Conservation (phyloP, 495 filamentous ascomycete genomes). For the Aspergillus homomorphus region DNA sequence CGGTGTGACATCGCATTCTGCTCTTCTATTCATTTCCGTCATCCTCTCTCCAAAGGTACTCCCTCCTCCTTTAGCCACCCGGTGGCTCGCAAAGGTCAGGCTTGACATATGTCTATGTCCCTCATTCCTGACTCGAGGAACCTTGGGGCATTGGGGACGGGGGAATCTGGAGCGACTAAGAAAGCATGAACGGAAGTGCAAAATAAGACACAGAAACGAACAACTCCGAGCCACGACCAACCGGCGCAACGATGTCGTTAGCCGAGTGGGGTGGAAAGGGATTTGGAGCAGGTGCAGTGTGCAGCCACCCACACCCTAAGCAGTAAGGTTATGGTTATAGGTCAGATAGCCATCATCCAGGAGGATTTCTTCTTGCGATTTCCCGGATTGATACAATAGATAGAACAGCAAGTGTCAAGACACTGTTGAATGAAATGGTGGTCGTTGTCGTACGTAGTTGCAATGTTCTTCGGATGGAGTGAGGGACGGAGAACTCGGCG, state of each 20-base stretch:
- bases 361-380: not conserved
- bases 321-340: not conserved
- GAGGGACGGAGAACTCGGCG: not conserved
- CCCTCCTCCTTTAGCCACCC: not conserved
- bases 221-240: constrained; percentile 5
- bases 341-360: not conserved
- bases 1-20: constrained; percentile 15
- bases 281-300: constrained; percentile 15
- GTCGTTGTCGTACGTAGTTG: not conserved
- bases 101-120: not conserved
- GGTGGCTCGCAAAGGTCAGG: not conserved
- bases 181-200: constrained; percentile 1
- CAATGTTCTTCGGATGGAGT: not conserved
- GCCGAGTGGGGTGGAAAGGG: constrained; percentile 16
- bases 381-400: not conserved
- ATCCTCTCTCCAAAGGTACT: not conserved
- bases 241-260: constrained; percentile 24
- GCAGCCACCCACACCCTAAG: constrained; percentile 6
- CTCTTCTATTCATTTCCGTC: not conserved
- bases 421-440: not conserved
- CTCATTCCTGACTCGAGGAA: not conserved
- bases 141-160: not conserved
- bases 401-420: not conserved
- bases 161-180: not conserved
- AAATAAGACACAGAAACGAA: constrained; percentile 1